Evolutionary conservation across 176 grass and related monocot species (phyloP).

Genomic region (Puya raimondii): DNA sequence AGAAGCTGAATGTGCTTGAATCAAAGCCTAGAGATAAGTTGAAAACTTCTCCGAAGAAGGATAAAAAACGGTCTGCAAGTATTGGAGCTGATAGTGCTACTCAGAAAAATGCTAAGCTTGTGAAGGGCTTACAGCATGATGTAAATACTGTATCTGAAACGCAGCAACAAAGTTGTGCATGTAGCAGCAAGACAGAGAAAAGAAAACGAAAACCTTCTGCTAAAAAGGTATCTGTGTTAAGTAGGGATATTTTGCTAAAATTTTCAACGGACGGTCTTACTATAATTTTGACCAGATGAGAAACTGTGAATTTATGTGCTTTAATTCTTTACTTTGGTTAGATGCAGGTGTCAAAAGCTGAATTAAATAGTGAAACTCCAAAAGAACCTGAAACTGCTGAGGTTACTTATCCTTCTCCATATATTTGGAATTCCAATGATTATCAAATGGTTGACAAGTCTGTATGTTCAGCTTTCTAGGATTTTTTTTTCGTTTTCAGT

Average conservation of each 20-base stretch:
- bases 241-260: too few relatives aligned
- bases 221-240: conserved; percentile 41
- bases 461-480: too few relatives aligned
- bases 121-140: conserved; percentile 47
- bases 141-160: conserved; percentile 56
- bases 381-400: conserved; percentile 48
- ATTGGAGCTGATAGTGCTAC: conserved; percentile 36
- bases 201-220: conserved; percentile 50
- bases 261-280: too few relatives aligned
- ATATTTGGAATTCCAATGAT: background rate
- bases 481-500: too few relatives aligned
- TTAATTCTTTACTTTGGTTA: conserved; percentile 18
- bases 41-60: conserved; percentile 48
- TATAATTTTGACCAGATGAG: too few relatives aligned
- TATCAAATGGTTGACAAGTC: too few relatives aligned
- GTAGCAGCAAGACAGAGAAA: conserved; percentile 53
- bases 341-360: conserved; percentile 41
- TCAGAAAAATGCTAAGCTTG: conserved; percentile 55
- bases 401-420: conserved; percentile 15
- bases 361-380: conserved; percentile 19
- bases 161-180: conserved; percentile 53
- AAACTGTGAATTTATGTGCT: background rate
- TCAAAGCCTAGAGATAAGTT: conserved; percentile 40
- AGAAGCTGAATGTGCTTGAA: conserved; percentile 43
- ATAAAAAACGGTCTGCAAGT: conserved; percentile 54